A percentile compares a stretch with the other conserved stretches of the same genome.
phyloP scores from a whole-genome alignment of 371 early-diverging fungal genomes.

The Mucor mucedo region DNA sequence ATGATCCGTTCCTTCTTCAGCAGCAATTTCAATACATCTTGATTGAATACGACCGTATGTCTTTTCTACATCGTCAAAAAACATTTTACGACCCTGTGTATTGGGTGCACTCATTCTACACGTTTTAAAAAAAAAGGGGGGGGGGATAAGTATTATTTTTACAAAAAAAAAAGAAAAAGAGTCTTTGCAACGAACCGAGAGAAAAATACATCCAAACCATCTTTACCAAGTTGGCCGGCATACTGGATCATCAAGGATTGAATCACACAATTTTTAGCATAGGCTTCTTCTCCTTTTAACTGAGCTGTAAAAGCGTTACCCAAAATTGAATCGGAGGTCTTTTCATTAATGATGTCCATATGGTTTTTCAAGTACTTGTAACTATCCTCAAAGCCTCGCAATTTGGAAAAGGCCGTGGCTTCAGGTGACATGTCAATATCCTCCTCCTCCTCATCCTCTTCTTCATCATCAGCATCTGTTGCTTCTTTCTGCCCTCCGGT shows the following conservation, averaged over 20 bases:
- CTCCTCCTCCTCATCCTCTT: conserved; percentile 63
- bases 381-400: conserved; percentile 70
- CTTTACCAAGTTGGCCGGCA: conserved; percentile 79
- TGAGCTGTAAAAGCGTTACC: conserved; percentile 86
- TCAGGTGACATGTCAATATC: conserved; percentile 64
- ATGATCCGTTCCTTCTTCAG: conserved; percentile 57
- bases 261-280: conserved; percentile 79
- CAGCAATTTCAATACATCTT: conserved; percentile 75
- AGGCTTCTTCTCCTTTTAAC: conserved; percentile 68
- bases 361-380: conserved; percentile 71
- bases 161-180: neutral
- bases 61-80: conserved; percentile 81
- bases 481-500: neutral
- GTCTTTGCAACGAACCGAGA: conserved; percentile 54
- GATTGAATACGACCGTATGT: conserved; percentile 81
- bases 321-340: conserved; percentile 82
- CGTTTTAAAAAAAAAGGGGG: neutral
- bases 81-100: conserved; percentile 73
- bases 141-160: neutral
- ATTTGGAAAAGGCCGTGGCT: conserved; percentile 65
- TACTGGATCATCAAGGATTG: conserved; percentile 87
- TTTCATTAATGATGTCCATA: conserved; percentile 71
- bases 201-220: conserved; percentile 90
- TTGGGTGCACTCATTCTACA: conserved; percentile 51
- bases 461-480: conserved; percentile 48